Base-by-base conservation (phyloP, 306 rosid species). In the Abrus precatorius region DNA sequence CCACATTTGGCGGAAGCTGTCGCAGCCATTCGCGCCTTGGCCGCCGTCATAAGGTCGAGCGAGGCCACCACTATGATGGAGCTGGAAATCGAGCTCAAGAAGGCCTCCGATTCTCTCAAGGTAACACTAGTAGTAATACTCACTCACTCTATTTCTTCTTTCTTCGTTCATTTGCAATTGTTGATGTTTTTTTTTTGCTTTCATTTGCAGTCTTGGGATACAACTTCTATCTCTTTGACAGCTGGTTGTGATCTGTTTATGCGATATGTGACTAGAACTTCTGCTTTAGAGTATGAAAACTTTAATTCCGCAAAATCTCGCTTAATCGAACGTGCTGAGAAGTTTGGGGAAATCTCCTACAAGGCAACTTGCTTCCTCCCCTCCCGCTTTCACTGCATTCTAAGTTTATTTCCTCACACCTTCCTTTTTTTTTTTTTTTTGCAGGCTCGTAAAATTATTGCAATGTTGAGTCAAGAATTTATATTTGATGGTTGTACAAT, bases 1-100 rank as follows among this genome's bases (percentile, higher is more conserved):
- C 98, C 98, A 43, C 94, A 93, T 81, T 84, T 93, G 86, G 98
- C 98, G 0, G 98, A 93, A 92, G 98, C 97, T 14, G 97, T 90
- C 36, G 97, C 97, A 3, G 94, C 97, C 10, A 91, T 93, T 69
- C 92, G 98, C 66, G 94, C 98, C 43, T 68, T 93, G 84, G 98
- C 97, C 50, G 85, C 97, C 6, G 97, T 93, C 14, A 93, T 91
- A 11, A 76, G 92, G 85, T 86, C 87, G 8, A 90, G 94, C 60
- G 57, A 88, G 81, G 98, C 97, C 5, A 84, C 89, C 44, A 93
- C 94, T 3, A 91, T 93, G 98, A 91, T 91, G 97, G 91, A 93
- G 85, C 97, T 91, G 34, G 98, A 91, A 86, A 86, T 91, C 57
- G 98, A 91, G 85, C 93, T 93, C 47, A 89, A 90, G 86, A 90